Conservation (phyloP, 2,329 filamentous ascomycete species). For the Stagonosporopsis rhizophila region DNA sequence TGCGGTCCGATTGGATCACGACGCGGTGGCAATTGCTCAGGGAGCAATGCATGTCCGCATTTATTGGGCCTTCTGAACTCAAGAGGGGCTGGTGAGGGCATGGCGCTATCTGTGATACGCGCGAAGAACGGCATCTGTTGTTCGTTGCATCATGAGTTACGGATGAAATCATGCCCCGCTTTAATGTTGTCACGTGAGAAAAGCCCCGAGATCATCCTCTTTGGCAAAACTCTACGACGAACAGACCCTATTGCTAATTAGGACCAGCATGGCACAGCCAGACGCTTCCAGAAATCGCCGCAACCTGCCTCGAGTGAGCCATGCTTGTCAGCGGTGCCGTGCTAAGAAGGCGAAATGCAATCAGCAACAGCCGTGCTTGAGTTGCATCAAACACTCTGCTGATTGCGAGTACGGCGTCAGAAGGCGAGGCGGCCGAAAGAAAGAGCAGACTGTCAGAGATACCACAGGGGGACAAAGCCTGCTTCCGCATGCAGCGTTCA, state of each 20-base stretch:
- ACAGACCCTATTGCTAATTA: background rate
- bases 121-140: too few species aligned
- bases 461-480: background rate
- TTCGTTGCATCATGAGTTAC: too few species aligned
- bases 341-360: slow-evolving; percentile 1
- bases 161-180: background rate
- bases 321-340: background rate
- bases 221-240: background rate
- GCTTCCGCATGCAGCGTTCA: background rate
- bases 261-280: background rate
- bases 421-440: background rate
- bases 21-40: background rate
- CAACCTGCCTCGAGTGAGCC: background rate
- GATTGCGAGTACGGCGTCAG: background rate
- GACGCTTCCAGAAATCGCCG: background rate
- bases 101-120: too few species aligned
- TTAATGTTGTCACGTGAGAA: background rate
- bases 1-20: background rate
- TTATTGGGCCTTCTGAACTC: too few species aligned
- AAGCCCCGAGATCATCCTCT: background rate
- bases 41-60: too few species aligned
- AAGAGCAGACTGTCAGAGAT: background rate
- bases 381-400: background rate
- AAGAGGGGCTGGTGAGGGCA: too few species aligned
- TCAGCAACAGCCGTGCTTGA: slow-evolving; percentile 1